phyloP scores from a whole-genome alignment of 2,329 filamentous ascomycete genomes.

The Verticillium nubilum region DNA sequence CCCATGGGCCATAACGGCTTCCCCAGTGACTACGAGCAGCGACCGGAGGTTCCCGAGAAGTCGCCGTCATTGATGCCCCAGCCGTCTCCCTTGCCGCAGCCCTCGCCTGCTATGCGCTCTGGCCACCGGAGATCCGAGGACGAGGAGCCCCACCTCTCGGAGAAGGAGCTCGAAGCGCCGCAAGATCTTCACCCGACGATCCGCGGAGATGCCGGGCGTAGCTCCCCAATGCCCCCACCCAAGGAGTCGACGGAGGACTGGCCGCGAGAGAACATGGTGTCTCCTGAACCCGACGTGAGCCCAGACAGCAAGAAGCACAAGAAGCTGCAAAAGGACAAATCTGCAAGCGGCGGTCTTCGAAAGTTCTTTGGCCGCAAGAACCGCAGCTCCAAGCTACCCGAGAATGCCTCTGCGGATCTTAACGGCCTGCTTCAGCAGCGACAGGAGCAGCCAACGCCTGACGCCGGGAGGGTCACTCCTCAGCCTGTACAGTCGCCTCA shows the following conservation, averaged over 20 bases:
- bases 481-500: constrained; percentile 14
- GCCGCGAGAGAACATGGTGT: constrained; percentile 28
- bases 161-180: constrained; percentile 31
- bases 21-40: constrained; percentile 22
- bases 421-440: constrained; percentile 44
- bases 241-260: constrained; percentile 25
- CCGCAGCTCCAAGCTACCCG: constrained; percentile 49
- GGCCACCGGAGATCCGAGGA: constrained; percentile 5
- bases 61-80: constrained; percentile 20
- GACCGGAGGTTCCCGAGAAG: constrained; percentile 38
- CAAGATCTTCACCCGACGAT: constrained; percentile 29
- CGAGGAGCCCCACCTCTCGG: constrained; percentile 20
- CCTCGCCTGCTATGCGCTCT: constrained; percentile 5
- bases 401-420: constrained; percentile 45
- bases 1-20: constrained; percentile 24
- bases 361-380: constrained; percentile 63
- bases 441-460: constrained; percentile 17
- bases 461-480: constrained; percentile 14
- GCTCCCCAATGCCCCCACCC: constrained; percentile 31
- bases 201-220: constrained; percentile 22
- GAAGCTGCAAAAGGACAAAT: constrained; percentile 51
- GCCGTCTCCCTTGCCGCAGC: constrained; percentile 18
- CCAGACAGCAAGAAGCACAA: constrained; percentile 42
- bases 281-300: constrained; percentile 34
- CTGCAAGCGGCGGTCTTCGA: constrained; percentile 44